phyloP scores from a whole-genome alignment of 495 filamentous ascomycete genomes.

The Geopyxis carbonaria region DNA sequence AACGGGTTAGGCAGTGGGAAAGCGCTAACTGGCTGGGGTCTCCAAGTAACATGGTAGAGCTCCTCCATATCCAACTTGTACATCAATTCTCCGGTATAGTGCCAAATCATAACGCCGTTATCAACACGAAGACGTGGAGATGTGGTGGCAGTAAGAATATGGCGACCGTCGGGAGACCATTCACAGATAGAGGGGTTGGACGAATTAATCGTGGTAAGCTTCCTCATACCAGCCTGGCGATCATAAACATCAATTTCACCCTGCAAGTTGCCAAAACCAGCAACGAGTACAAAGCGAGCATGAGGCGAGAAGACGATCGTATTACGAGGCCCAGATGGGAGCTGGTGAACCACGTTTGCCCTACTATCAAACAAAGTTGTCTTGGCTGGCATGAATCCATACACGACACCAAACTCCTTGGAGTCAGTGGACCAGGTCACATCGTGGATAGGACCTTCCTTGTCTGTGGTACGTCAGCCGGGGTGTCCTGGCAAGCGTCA shows the following conservation, averaged over 20 bases:
- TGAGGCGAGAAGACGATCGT: constrained; percentile 91
- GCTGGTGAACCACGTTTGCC: constrained; percentile 60
- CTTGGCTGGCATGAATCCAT: constrained; percentile 95
- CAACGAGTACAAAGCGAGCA: constrained; percentile 79
- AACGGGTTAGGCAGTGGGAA: constrained; percentile 57
- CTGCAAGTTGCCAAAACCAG: constrained; percentile 91
- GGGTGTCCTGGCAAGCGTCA: background rate
- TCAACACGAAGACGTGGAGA: constrained; percentile 88
- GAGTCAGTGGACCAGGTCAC: constrained; percentile 95
- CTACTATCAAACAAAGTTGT: constrained; percentile 88
- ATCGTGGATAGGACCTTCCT: constrained; percentile 95
- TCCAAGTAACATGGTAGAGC: constrained; percentile 83
- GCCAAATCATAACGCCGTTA: constrained; percentile 91
- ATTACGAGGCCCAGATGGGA: constrained; percentile 75
- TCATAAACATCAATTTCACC: constrained; percentile 98
- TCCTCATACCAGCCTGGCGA: constrained; percentile 73
- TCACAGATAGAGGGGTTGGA: constrained; percentile 87
- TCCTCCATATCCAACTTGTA: constrained; percentile 90
- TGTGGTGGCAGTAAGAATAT: constrained; percentile 90
- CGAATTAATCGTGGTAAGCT: constrained; percentile 86
- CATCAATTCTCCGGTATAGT: constrained; percentile 76
- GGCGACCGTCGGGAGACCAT: constrained; percentile 90
- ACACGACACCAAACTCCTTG: constrained; percentile 90
- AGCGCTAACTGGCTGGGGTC: constrained; percentile 46
- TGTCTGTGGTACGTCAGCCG: constrained; percentile 39